phyloP scores from a whole-genome alignment of 2,329 filamentous ascomycete species.

The Talaromyces amestolkiae region DNA sequence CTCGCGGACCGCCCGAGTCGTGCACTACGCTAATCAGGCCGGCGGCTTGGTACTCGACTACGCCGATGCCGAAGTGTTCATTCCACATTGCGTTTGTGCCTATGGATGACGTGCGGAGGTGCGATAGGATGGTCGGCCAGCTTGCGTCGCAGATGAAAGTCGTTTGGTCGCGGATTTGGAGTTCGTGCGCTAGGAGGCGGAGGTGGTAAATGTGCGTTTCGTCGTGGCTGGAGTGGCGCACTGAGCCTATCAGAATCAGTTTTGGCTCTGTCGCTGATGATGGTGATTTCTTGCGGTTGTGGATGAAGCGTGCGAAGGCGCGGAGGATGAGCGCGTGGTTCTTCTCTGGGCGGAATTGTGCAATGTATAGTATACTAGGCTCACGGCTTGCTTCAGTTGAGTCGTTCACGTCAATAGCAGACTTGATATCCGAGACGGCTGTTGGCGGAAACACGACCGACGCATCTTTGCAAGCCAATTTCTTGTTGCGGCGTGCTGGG shows the following conservation, averaged over 20 bases:
- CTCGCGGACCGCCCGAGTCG: conserved; percentile 84
- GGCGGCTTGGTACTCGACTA: conserved; percentile 96
- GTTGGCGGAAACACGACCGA: conserved; percentile 87
- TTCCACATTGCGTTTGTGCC: conserved; percentile 99
- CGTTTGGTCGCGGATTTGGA: conserved; percentile 78
- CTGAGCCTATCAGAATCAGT: conserved; percentile 84
- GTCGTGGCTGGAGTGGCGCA: conserved; percentile 64
- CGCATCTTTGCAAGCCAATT: conserved; percentile 46
- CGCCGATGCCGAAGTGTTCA: conserved; percentile 97
- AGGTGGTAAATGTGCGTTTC: conserved; percentile 74
- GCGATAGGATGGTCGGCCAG: conserved; percentile 81
- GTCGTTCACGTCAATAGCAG: conserved; percentile 67
- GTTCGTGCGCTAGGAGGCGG: conserved; percentile 78
- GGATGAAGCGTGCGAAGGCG: conserved; percentile 76
- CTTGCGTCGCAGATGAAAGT: conserved; percentile 86
- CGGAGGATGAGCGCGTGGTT: conserved; percentile 85
- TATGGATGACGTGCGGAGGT: conserved; percentile 72
- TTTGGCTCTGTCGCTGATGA: conserved; percentile 50
- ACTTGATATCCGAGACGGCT: conserved; percentile 78
- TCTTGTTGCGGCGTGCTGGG: conserved; percentile 35
- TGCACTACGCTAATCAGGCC: conserved; percentile 92
- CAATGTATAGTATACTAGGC: conserved; percentile 81
- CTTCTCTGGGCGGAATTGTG: conserved; percentile 96
- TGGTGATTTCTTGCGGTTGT: conserved; percentile 42
- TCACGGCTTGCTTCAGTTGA: conserved; percentile 68